Conservation (phyloP, 306 rosid species). For the Medicago lupulina region DNA sequence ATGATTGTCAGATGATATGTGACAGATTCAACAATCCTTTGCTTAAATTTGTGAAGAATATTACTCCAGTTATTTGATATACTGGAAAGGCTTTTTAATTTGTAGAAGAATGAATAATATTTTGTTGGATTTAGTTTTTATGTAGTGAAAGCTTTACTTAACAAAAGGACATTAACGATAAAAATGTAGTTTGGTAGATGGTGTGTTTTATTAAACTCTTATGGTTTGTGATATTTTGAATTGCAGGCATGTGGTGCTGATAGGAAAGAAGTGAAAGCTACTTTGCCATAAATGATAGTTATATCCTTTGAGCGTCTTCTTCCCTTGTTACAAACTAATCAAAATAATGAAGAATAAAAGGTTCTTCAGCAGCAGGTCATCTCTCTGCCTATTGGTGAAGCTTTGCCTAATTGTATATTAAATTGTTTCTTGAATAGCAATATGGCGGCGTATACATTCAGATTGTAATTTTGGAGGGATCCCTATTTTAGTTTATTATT, state of each 20-base stretch:
- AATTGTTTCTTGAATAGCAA: conserved; percentile 49
- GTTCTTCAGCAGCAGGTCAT: conserved; percentile 40
- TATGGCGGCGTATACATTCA: conserved; percentile 42
- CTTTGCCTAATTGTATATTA: conserved; percentile 49
- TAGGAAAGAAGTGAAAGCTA: conserved; percentile 76
- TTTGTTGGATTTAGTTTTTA: conserved; percentile 3
- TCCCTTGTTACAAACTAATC: conserved; percentile 31
- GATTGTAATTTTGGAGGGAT: conserved; percentile 47
- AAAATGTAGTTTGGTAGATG: neutral
- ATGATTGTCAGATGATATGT: neutral
- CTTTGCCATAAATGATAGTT: conserved; percentile 57
- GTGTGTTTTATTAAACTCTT: conserved; percentile 13
- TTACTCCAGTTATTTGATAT: conserved; percentile 9
- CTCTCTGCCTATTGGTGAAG: conserved; percentile 42
- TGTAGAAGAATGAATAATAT: conserved; percentile 11
- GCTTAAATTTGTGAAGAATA: conserved; percentile 15
- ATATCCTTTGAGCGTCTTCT: neutral
- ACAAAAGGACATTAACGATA: neutral
- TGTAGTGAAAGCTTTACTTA: conserved; percentile 1
- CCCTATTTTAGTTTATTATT: conserved; percentile 40
- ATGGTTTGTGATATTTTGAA: conserved; percentile 17
- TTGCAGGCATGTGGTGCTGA: conserved; percentile 81
- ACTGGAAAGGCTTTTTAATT: neutral
- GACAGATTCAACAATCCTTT: conserved; percentile 1
- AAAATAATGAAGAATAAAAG: conserved; percentile 50